Conservation (phyloP, 163 green algal species). For the Chlamydomonas reinhardtii region DNA sequence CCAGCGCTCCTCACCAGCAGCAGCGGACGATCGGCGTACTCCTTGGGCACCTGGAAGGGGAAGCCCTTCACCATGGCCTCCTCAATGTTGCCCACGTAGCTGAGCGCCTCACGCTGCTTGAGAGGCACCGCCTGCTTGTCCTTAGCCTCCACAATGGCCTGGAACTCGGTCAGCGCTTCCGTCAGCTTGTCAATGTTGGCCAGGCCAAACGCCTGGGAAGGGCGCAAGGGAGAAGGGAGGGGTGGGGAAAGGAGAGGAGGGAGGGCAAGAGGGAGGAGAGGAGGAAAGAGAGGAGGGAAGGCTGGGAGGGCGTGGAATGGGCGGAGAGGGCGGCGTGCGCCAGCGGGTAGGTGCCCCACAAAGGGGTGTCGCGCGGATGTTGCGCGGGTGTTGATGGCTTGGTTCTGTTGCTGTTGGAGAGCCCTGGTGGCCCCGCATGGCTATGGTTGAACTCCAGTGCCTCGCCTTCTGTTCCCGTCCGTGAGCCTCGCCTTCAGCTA, state of each 20-base stretch:
- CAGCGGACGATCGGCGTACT: slow-evolving; percentile 93
- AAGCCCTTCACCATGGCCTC: slow-evolving; percentile 97
- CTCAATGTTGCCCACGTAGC: slow-evolving; percentile 80
- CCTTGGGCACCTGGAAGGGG: slow-evolving; percentile 91
- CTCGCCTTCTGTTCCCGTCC: no score
- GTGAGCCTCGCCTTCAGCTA: no score
- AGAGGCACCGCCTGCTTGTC: slow-evolving; percentile 91
- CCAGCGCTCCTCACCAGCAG: slow-evolving; percentile 80
- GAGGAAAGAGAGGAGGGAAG: neutral
- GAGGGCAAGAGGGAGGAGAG: neutral
- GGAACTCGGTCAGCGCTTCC: slow-evolving; percentile 72
- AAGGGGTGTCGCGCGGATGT: neutral
- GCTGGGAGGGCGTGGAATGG: neutral
- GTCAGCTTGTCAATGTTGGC: slow-evolving; percentile 75
- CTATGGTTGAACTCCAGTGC: no score
- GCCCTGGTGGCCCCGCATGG: no score
- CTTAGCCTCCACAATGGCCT: slow-evolving; percentile 72
- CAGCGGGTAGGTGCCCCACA: no score
- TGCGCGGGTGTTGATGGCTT: no score
- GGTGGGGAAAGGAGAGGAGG: no score
- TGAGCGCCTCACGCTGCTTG: slow-evolving; percentile 85
- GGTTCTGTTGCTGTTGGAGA: no score
- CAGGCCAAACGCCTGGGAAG: slow-evolving; percentile 64
- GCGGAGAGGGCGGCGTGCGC: neutral
- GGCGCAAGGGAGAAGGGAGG: no score